These are phyloP conservation scores for Fragaria vesca DNA, from an alignment of 306 rosid genomes.

Conservation along the genomic window DNA sequence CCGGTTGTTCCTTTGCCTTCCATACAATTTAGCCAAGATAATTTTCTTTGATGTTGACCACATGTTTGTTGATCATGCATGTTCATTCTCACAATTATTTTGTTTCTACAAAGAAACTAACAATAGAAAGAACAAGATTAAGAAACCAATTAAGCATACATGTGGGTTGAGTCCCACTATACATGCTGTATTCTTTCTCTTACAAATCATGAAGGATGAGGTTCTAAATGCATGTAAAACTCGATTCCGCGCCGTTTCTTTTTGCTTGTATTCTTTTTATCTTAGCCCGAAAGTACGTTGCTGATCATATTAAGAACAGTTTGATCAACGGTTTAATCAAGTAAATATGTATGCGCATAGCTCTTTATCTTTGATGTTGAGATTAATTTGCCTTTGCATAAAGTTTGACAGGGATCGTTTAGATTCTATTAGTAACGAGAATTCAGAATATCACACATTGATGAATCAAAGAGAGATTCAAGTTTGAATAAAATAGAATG, in stretches of 20 bases:
- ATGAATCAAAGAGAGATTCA: too few species aligned
- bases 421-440: too few species aligned
- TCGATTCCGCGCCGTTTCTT: neutral
- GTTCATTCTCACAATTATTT: neutral
- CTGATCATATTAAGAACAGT: neutral
- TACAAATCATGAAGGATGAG: neutral
- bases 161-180: neutral
- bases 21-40: neutral
- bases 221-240: neutral
- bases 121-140: neutral
- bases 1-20: neutral
- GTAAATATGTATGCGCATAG: neutral
- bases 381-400: too few species aligned
- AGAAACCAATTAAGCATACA: neutral
- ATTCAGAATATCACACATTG: too few species aligned
- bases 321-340: neutral
- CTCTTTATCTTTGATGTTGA: neutral
- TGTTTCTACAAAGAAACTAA: neutral
- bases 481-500: too few species aligned
- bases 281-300: too few species aligned
- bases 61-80: constrained; percentile 18
- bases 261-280: too few species aligned
- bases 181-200: neutral
- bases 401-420: too few species aligned
- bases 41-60: neutral